Percentiles rank a stretch among this genome's conserved stretches.
phyloP scores from a whole-genome alignment of 345 rosid genomes.

The Carallia pectinifolia region DNA sequence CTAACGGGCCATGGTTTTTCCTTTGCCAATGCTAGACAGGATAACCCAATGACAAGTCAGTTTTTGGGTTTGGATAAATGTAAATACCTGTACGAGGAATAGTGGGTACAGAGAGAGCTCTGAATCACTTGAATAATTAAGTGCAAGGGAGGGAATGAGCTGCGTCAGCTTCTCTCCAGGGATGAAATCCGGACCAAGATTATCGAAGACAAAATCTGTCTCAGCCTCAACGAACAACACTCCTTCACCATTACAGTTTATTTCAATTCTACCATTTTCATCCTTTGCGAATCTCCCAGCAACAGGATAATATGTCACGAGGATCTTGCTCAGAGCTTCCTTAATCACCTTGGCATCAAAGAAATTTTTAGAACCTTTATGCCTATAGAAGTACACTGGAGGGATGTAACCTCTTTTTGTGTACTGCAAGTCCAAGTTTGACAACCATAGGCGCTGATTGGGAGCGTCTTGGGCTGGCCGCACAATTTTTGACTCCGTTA shows the following conservation, averaged over 20 bases:
- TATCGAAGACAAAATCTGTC: neutral
- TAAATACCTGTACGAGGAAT: neutral
- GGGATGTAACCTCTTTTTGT: constrained; percentile 24
- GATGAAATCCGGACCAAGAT: neutral
- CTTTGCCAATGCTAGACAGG: neutral
- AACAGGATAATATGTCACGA: constrained; percentile 15
- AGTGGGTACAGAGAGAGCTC: constrained; percentile 8
- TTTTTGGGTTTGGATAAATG: neutral
- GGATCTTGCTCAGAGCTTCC: constrained; percentile 15
- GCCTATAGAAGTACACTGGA: constrained; percentile 25
- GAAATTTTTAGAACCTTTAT: constrained; percentile 19
- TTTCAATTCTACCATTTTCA: constrained; percentile 7
- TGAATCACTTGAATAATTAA: neutral
- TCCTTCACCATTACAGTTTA: constrained; percentile 17
- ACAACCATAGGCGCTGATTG: constrained; percentile 28
- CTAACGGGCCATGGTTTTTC: neutral
- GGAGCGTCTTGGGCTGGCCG: constrained; percentile 33
- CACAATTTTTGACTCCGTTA: constrained; percentile 32
- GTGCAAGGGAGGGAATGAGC: constrained; percentile 4
- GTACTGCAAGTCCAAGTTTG: constrained; percentile 31
- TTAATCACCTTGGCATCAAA: neutral
- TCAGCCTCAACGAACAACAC: constrained; percentile 12
- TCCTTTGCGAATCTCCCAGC: constrained; percentile 19
- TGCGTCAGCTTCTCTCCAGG: neutral
- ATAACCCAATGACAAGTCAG: neutral